A percentile compares a stretch with the other conserved stretches of the same genome.
These are phyloP conservation scores for Tolypocladium pustulatum DNA, from an alignment of 2,329 filamentous ascomycete species.

Conservation along the genomic window DNA sequence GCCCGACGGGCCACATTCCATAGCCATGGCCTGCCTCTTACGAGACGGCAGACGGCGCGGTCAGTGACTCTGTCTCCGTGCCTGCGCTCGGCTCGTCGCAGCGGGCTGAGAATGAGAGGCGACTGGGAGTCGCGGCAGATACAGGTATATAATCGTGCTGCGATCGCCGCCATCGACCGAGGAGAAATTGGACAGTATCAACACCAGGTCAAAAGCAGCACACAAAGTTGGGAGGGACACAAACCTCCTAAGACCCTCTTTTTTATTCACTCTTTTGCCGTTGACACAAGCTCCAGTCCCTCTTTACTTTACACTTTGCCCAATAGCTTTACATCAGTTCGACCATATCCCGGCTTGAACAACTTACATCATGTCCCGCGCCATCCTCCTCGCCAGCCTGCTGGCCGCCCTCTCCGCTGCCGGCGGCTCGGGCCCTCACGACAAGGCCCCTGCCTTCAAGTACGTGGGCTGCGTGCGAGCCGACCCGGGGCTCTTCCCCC, in stretches of 20 bases:
- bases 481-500: constrained; percentile 8
- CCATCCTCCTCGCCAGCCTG: constrained; percentile 10
- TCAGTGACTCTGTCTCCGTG: not conserved
- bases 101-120: not conserved
- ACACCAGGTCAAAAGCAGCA: not conserved
- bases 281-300: not conserved
- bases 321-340: no score
- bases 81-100: not conserved
- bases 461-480: constrained; percentile 19
- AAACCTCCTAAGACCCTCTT: not conserved
- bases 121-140: not conserved
- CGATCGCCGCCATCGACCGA: not conserved
- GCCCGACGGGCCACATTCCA: not conserved
- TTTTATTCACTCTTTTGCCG: not conserved
- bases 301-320: not conserved
- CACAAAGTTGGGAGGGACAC: not conserved
- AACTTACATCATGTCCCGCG: constrained; percentile 6
- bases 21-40: no score
- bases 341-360: no score
- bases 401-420: constrained; percentile 12
- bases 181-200: not conserved
- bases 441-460: constrained; percentile 6
- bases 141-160: not conserved
- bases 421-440: not conserved
- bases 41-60: not conserved